These are phyloP conservation scores for Solanum hybrid DNA, from an alignment of 305 asterid species.

Conservation along the genomic window DNA sequence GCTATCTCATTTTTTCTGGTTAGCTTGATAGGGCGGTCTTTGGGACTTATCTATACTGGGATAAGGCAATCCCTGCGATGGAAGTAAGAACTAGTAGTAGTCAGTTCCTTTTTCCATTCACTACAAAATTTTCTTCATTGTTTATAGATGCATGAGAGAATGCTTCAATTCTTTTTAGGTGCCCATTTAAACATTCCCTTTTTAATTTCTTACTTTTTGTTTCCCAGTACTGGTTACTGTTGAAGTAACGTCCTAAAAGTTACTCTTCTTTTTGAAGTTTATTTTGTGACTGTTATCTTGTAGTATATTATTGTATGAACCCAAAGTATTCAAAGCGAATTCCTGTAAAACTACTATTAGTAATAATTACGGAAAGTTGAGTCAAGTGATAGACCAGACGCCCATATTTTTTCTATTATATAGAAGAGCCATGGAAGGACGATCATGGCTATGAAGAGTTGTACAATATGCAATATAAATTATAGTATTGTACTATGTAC, in stretches of 20 bases:
- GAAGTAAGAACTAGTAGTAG: slow-evolving; percentile 30
- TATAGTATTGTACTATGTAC: no score
- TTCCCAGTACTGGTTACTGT: neutral
- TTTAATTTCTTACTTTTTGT: neutral
- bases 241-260: neutral
- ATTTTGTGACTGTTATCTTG: neutral
- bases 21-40: slow-evolving; percentile 76
- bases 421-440: no score
- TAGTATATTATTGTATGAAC: neutral
- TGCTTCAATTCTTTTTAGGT: neutral
- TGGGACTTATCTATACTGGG: slow-evolving; percentile 88
- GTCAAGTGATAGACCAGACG: neutral
- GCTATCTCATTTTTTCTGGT: slow-evolving; percentile 86
- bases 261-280: neutral
- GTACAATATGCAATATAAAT: no score
- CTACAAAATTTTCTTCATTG: neutral
- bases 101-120: neutral
- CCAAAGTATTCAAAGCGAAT: neutral
- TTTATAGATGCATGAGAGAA: neutral
- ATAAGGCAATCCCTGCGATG: slow-evolving; percentile 78
- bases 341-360: neutral
- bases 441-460: no score
- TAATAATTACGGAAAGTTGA: neutral
- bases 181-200: neutral
- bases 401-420: neutral